Base-by-base conservation (phyloP, 495 filamentous ascomycete species). In the Trichodelitschia bisporula region DNA sequence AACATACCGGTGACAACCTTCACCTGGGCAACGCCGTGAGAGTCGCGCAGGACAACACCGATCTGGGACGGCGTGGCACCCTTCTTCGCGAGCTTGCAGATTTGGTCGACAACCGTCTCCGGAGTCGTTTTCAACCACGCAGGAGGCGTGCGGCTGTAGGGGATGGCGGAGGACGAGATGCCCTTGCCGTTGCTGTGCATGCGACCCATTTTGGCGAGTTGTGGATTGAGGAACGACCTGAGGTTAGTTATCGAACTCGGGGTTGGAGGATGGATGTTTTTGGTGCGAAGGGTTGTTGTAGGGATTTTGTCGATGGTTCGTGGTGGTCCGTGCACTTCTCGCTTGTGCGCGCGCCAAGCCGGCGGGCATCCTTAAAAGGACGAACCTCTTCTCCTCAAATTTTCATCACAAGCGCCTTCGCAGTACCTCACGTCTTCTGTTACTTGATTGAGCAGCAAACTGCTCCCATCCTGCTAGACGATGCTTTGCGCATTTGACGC, bases 101-200 rank as follows among this genome's bases (percentile, higher is more conserved):
- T 95, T 61, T 93, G 80, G 49, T 95, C 89, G 38, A 83, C 78
- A 50, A 97, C 78, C 60, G 79, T 71, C 30, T 84, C 77, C 42
- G 66, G 62, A 37, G 77, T 84, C 51, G 74, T 75, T 69, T 89
- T 90, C 53, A 89, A 60, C 86, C 86, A 99, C 32, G 77, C 61
- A 15, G 86, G 83, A 33, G 79, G 54, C 36, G 68, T 72, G 60
- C 89, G 84, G 31, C 77, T 89, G 72, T 95, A 95, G 38, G 89
- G 89, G 59, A 93, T 64, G 44, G 89, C 79, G 35, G 77, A 89
- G 59, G 75, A 59, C 32, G 78, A 74, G 55, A 95, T 95, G 56
- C 89, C 89, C 73, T 99, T 99, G 61, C 89, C 86, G 48, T 91
- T 93, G 66, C 66, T 75, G 77, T 99, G 89, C 67, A 97, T 72